These are phyloP conservation scores for Pulveroboletus sp. DNA, from an alignment of 768 basidiomycete genomes.

Conservation along the genomic window DNA sequence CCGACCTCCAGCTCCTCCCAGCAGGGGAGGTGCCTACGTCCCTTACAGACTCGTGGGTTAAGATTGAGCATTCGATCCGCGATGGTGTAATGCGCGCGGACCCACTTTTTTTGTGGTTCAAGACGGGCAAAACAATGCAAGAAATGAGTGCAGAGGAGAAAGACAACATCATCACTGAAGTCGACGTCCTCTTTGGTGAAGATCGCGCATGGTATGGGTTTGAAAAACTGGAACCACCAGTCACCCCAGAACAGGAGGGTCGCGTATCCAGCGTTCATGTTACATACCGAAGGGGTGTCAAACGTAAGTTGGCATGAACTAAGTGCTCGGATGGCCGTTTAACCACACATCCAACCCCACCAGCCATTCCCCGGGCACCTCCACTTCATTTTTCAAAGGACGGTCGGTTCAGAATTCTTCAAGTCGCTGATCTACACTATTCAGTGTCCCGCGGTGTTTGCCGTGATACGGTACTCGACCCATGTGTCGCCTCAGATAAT, in stretches of 20 bases:
- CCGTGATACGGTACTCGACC: conserved; percentile 55
- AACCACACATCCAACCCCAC: neutral
- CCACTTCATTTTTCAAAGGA: conserved; percentile 78
- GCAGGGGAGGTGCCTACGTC: conserved; percentile 47
- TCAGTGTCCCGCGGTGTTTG: conserved; percentile 77
- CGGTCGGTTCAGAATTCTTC: conserved; percentile 85
- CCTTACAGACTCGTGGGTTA: conserved; percentile 54
- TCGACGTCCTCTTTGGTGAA: conserved; percentile 89
- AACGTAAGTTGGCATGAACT: conserved; percentile 43
- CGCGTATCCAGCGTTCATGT: conserved; percentile 54
- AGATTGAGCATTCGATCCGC: conserved; percentile 55
- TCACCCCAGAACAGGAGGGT: conserved; percentile 41
- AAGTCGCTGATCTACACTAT: conserved; percentile 92
- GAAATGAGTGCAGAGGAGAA: conserved; percentile 58
- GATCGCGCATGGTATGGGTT: conserved; percentile 85
- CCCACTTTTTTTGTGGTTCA: conserved; percentile 77
- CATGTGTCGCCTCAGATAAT: conserved; percentile 66
- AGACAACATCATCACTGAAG: conserved; percentile 72
- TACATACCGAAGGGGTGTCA: conserved; percentile 68
- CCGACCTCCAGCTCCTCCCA: conserved; percentile 61
- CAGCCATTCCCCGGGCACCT: conserved; percentile 66
- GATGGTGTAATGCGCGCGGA: conserved; percentile 54
- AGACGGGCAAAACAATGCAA: conserved; percentile 55
- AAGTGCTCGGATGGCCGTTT: neutral
- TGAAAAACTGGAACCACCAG: conserved; percentile 59